Evolutionary conservation across 768 basidiomycete genomes (phyloP).

Genomic region (Gautieria morchelliformis): DNA sequence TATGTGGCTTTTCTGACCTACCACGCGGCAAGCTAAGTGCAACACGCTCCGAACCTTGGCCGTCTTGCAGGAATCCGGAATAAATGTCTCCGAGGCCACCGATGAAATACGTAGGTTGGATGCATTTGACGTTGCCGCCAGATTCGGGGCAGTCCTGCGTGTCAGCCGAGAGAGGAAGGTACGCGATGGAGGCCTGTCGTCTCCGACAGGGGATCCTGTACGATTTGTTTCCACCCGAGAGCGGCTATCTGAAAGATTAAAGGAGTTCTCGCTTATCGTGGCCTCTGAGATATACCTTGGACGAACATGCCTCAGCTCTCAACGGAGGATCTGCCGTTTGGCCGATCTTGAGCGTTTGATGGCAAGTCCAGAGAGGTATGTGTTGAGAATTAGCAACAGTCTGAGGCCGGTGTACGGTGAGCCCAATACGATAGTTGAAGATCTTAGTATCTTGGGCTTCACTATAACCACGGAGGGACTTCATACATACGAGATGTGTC

Average conservation of each 20-base stretch:
- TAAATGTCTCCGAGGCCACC: conserved; percentile 2
- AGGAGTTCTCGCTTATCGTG: background rate
- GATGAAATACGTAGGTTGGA: background rate
- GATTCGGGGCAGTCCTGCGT: background rate
- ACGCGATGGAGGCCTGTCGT: background rate
- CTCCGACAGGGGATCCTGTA: background rate
- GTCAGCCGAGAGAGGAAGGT: background rate
- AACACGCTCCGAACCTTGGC: background rate
- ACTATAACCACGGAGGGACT: background rate
- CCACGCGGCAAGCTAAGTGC: background rate
- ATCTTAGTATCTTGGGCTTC: no score
- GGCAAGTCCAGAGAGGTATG: background rate
- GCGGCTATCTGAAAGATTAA: background rate
- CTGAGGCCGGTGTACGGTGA: background rate
- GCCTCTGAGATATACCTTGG: background rate
- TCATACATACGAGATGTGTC: background rate
- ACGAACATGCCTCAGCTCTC: background rate
- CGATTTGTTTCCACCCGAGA: background rate
- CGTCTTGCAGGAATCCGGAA: background rate
- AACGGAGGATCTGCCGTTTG: background rate
- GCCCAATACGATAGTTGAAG: background rate
- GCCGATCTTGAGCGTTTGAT: background rate
- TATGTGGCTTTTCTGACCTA: background rate
- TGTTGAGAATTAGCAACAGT: background rate
- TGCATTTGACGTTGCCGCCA: background rate